Evolutionary conservation across 371 early-diverging fungal genomes (phyloP).

Genomic region (Rhizomucor pusillus): DNA sequence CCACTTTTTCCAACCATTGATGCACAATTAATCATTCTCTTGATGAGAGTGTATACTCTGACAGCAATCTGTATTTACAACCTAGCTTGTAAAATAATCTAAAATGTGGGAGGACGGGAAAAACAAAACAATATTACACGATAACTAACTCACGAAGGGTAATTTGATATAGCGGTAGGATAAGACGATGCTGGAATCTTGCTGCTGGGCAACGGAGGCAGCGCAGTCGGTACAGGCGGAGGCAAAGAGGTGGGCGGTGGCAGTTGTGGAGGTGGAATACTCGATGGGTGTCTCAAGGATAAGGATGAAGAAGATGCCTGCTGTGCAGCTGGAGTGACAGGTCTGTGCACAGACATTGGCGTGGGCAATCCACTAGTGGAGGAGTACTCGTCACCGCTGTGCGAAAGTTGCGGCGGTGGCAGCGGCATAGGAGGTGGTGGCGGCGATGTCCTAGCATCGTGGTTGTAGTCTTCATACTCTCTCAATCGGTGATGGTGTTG

Average conservation of each 20-base stretch:
- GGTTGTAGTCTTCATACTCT: too few species aligned
- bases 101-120: not conserved
- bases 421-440: not conserved
- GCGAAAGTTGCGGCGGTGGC: not conserved
- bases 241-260: slow-evolving; percentile 29
- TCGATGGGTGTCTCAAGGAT: slow-evolving; percentile 11
- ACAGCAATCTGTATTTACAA: too few species aligned
- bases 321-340: slow-evolving; percentile 23
- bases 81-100: too few species aligned
- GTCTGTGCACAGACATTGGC: slow-evolving; percentile 27
- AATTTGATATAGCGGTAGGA: not conserved
- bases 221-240: slow-evolving; percentile 24
- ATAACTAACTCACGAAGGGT: not conserved
- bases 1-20: too few species aligned
- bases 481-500: too few species aligned
- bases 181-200: not conserved
- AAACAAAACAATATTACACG: not conserved
- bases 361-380: slow-evolving; percentile 27
- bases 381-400: slow-evolving; percentile 9
- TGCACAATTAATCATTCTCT: too few species aligned
- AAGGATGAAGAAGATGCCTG: slow-evolving; percentile 11
- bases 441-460: too few species aligned
- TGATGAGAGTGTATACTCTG: too few species aligned
- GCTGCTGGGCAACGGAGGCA: slow-evolving; percentile 21
- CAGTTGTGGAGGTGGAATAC: slow-evolving; percentile 11